Base-by-base conservation (phyloP, 805 yeast genomes). In the Saturnispora silvae region DNA sequence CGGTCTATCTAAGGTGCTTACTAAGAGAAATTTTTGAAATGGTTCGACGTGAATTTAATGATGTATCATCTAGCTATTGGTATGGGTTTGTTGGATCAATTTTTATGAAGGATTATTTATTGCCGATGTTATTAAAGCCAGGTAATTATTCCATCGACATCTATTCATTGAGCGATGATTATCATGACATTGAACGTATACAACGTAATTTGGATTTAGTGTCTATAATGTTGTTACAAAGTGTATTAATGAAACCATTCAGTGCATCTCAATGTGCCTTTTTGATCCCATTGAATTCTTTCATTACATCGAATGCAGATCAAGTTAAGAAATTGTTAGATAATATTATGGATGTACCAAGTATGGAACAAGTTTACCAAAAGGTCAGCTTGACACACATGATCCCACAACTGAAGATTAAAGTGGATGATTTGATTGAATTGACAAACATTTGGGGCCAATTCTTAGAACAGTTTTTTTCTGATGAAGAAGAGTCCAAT, bases 271-370 rank as follows among this genome's bases (percentile, higher is more conserved):
- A 67, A 20, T 76, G 81, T 45, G 72, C 77, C 33, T 84, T 75
- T 53, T 57, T 84, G 47, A 86, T 81, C 51, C 94, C 95, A 1
- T 63, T 84, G 51, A 82, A 82, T 53, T 87, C 81, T 31, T 82
- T 73, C 50, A 68, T 85, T 30, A 65, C 62, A 35, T 60, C 70
- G 11, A 67, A 75, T 7, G 58, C 62, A 5, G 75, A 65, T 6
- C 60, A 65, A 10, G 65, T 75, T 32, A 58, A 70, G 25, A 50
- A 56, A 0, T 53, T 73, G 7, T 57, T 80, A 36, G 58, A 56
- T 32, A 56, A 61, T 16, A 51, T 82, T 18, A 67, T 81, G 27
- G 65, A 70, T 39, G 60, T 78, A 25, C 65, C 68, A 18, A 75
- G 70, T 20, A 54, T 80, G 33, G 89, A 82, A 36, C 48, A 56